Conservation (phyloP, 495 filamentous ascomycete genomes). For the Paragyromitra xinjiangensis region DNA sequence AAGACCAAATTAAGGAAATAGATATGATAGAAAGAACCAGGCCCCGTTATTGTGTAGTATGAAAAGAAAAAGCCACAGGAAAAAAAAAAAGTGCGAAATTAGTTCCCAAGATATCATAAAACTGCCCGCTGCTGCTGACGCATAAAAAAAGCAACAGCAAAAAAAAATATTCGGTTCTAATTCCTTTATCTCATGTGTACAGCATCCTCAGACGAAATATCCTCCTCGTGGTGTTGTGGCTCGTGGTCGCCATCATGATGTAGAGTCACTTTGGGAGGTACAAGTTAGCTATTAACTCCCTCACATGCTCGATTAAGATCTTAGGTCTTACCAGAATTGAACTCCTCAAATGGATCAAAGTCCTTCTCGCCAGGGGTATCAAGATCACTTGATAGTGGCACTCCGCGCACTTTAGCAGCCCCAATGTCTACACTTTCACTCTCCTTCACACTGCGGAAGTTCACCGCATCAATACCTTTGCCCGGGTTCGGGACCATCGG, state of each 20-base stretch:
- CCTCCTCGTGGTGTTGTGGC: constrained; percentile 41
- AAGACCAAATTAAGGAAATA: constrained; percentile 50
- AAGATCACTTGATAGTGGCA: constrained; percentile 83
- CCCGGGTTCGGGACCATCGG: constrained; percentile 96
- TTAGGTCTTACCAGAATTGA: constrained; percentile 74
- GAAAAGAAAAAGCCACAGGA: constrained; percentile 22
- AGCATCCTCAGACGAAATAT: constrained; percentile 35
- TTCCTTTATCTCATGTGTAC: constrained; percentile 53
- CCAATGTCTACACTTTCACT: constrained; percentile 94
- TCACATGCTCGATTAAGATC: neutral
- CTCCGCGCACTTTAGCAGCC: constrained; percentile 73
- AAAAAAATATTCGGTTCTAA: constrained; percentile 28
- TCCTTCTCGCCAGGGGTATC: constrained; percentile 84
- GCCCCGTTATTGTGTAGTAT: constrained; percentile 41
- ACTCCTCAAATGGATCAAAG: constrained; percentile 97
- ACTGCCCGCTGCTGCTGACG: neutral
- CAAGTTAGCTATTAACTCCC: constrained; percentile 6
- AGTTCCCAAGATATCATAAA: constrained; percentile 32
- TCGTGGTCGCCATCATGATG: constrained; percentile 87
- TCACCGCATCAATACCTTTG: constrained; percentile 88
- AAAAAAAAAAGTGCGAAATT: constrained; percentile 39
- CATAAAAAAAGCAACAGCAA: constrained; percentile 8
- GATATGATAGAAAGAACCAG: constrained; percentile 40
- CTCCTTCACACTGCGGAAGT: constrained; percentile 98
- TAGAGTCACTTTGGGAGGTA: constrained; percentile 72